Evolutionary conservation across 495 filamentous ascomycete species (phyloP).

Genomic region (Daldinia vernicosa): DNA sequence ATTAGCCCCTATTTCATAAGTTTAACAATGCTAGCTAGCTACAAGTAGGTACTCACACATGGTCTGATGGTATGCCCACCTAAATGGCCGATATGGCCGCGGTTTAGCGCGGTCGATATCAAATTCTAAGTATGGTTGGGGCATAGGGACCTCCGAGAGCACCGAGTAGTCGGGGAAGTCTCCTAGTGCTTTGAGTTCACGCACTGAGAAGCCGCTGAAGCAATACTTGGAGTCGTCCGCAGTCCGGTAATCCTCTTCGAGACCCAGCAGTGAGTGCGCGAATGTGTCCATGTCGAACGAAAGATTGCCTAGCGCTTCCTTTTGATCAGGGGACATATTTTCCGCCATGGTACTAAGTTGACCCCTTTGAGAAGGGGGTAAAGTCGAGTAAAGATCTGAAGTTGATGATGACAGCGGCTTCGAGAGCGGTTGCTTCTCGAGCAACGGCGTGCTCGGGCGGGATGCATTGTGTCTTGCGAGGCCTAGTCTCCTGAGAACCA

Average conservation of each 20-base stretch:
- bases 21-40: neutral
- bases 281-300: conserved; percentile 27
- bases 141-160: conserved; percentile 81
- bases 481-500: conserved; percentile 33
- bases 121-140: conserved; percentile 67
- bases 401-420: conserved; percentile 32
- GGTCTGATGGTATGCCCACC: conserved; percentile 91
- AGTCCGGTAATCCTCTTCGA: conserved; percentile 46
- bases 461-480: conserved; percentile 14
- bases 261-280: conserved; percentile 27
- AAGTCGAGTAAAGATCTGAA: conserved; percentile 28
- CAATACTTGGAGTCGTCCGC: conserved; percentile 48
- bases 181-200: conserved; percentile 77
- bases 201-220: conserved; percentile 63
- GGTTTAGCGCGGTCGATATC: conserved; percentile 70
- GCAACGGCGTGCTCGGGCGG: conserved; percentile 32
- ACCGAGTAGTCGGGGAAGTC: conserved; percentile 85
- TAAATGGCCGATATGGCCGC: conserved; percentile 80
- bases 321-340: conserved; percentile 26
- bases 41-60: conserved; percentile 73
- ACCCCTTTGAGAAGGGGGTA: conserved; percentile 47
- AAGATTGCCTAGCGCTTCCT: conserved; percentile 28
- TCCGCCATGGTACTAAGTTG: conserved; percentile 42
- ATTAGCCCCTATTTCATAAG: neutral
- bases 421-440: conserved; percentile 36